A percentile compares a stretch with the other conserved stretches of the same genome.
These are phyloP conservation scores for Metschnikowia lochheadii DNA, from an alignment of 805 yeast species.

Conservation along the genomic window DNA sequence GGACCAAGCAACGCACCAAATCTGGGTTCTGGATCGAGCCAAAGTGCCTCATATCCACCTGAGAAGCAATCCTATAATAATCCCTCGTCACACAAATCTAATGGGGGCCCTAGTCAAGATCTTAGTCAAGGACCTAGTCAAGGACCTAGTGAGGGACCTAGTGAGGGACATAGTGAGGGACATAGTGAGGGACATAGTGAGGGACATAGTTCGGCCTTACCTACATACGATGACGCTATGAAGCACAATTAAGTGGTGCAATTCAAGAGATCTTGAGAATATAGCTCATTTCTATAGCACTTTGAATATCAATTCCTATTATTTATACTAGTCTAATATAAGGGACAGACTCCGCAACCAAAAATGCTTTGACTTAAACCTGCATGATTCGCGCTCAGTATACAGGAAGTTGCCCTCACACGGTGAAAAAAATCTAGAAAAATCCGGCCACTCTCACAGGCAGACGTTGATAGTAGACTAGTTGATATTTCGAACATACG, in stretches of 20 bases:
- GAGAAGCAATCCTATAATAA: not conserved
- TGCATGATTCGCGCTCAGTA: not conserved
- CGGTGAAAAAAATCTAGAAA: constrained; percentile 5
- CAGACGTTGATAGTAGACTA: not conserved
- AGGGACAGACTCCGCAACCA: not conserved
- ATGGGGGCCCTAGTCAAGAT: not conserved
- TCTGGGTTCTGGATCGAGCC: constrained; percentile 8
- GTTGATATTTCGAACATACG: not conserved
- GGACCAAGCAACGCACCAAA: not conserved
- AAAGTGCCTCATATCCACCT: not conserved
- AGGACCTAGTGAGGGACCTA: not conserved
- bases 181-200: too few relatives aligned
- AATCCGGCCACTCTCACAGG: not conserved
- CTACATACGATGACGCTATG: constrained; percentile 1
- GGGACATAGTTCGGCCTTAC: not conserved
- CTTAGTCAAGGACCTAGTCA: not conserved
- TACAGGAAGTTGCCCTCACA: constrained; percentile 4
- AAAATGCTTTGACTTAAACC: not conserved
- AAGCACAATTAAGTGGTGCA: not conserved
- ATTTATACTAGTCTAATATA: too few relatives aligned
- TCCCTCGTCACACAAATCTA: not conserved
- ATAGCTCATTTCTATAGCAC: too few relatives aligned
- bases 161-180: not conserved
- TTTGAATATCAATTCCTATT: not conserved
- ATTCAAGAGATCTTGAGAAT: too few relatives aligned